phyloP scores from a whole-genome alignment of 2,329 filamentous ascomycete genomes.

The Clarireedia sp. region DNA sequence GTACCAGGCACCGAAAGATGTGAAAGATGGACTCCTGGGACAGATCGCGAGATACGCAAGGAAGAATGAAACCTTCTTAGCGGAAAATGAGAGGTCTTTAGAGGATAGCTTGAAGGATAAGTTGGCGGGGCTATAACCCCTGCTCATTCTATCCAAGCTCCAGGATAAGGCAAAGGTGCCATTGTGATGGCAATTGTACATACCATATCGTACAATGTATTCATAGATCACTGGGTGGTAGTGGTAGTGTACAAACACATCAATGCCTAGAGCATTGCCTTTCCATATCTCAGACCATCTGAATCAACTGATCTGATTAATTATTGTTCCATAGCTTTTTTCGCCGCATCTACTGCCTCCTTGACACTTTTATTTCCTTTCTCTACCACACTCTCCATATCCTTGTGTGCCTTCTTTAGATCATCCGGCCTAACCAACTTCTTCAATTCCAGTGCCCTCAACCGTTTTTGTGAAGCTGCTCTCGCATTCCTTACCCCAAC shows the following conservation, averaged over 20 bases:
- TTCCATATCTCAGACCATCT: not conserved
- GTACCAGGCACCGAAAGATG: conserved; percentile 19
- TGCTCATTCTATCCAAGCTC: not conserved
- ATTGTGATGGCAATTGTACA: conserved; percentile 1
- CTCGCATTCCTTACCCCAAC: conserved; percentile 27
- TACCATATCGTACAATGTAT: conserved; percentile 9
- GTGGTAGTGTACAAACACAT: conserved; percentile 14
- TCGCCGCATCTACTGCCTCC: conserved; percentile 31
- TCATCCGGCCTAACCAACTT: conserved; percentile 31
- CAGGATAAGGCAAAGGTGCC: not conserved
- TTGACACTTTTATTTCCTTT: conserved; percentile 29
- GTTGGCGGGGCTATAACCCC: not conserved
- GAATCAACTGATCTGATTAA: not conserved
- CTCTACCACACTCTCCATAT: conserved; percentile 33
- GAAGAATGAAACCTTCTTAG: conserved; percentile 29
- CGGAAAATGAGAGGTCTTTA: conserved; percentile 22
- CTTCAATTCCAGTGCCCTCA: conserved; percentile 30
- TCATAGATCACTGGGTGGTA: not conserved
- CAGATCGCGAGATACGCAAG: conserved; percentile 20
- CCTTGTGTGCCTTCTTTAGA: conserved; percentile 32
- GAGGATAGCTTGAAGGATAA: conserved; percentile 24
- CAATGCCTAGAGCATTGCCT: not conserved
- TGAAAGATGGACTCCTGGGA: conserved; percentile 13
- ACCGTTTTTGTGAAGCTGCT: conserved; percentile 30
- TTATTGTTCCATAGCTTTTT: conserved; percentile 29